phyloP scores from a whole-genome alignment of 257 asterid genomes.

The Lycium barbarum region DNA sequence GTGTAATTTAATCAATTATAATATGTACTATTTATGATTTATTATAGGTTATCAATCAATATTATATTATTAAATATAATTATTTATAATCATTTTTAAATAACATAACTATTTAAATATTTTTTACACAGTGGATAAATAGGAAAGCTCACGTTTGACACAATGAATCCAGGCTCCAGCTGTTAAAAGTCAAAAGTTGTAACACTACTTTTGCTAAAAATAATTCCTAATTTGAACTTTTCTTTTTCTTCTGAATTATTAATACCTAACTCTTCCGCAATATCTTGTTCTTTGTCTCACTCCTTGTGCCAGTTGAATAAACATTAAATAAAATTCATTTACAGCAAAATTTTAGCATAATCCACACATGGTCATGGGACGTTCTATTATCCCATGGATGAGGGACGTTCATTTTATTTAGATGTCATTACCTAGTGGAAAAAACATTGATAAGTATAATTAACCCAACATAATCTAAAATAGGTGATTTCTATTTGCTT shows the following conservation, averaged over 20 bases:
- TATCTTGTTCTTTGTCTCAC: not conserved
- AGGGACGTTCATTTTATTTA: not conserved
- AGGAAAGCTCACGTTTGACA: not conserved
- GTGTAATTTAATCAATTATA: no score
- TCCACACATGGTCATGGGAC: not conserved
- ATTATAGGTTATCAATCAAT: not conserved
- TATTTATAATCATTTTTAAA: not conserved
- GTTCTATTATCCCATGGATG: no score
- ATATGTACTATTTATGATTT: not conserved
- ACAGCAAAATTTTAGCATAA: not conserved
- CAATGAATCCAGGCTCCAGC: constrained; percentile 14
- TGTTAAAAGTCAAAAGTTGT: constrained; percentile 13
- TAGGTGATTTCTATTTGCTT: not conserved
- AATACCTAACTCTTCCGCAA: constrained; percentile 8
- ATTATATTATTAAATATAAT: not conserved
- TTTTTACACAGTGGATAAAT: no score
- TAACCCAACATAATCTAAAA: not conserved
- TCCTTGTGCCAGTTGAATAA: not conserved
- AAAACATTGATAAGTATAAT: not conserved
- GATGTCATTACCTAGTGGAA: not conserved
- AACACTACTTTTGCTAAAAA: not conserved
- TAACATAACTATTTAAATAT: not conserved
- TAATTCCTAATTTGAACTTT: not conserved
- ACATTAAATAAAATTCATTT: not conserved
- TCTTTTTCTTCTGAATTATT: not conserved